A percentile compares a stretch with the other conserved stretches of the same genome.
These are phyloP conservation scores for Chrysoporthe deuterocubensis DNA, from an alignment of 2,329 filamentous ascomycete genomes.

Conservation along the genomic window DNA sequence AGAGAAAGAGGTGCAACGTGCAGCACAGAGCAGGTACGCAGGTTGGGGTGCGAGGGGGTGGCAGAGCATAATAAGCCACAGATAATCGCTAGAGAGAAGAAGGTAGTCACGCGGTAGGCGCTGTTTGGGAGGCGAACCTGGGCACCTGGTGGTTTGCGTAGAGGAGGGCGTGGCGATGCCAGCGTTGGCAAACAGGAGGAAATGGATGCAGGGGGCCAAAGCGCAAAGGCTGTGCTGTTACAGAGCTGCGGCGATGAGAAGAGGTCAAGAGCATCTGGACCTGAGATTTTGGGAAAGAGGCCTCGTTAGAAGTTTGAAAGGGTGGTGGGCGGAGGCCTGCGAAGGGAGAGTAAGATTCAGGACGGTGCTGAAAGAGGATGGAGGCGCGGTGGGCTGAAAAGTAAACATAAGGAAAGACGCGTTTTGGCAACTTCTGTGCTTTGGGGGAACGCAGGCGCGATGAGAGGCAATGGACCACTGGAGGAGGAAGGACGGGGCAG, in stretches of 20 bases:
- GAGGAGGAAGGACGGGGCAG: too few relatives aligned
- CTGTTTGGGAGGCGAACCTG: too few relatives aligned
- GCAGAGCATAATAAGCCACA: background rate
- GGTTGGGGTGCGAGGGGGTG: background rate
- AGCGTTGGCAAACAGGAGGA: background rate
- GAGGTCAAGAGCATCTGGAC: background rate
- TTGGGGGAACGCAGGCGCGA: too few relatives aligned
- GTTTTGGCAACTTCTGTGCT: background rate
- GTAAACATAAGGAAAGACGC: background rate
- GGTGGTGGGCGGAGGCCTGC: background rate
- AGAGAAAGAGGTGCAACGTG: background rate
- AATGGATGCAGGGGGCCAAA: background rate
- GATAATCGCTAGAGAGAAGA: background rate
- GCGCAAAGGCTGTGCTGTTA: background rate
- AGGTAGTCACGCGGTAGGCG: background rate
- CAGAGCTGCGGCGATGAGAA: background rate
- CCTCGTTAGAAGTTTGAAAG: background rate
- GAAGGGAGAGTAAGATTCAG: background rate
- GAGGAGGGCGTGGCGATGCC: background rate
- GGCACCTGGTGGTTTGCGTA: background rate
- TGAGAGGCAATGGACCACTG: too few relatives aligned
- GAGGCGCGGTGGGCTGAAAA: background rate
- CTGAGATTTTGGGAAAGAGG: background rate
- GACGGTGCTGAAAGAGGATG: background rate
- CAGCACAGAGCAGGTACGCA: background rate